These are phyloP conservation scores for Entelexis paramagnoliae DNA, from an alignment of 1,139 yeast genomes.

Conservation along the genomic window DNA sequence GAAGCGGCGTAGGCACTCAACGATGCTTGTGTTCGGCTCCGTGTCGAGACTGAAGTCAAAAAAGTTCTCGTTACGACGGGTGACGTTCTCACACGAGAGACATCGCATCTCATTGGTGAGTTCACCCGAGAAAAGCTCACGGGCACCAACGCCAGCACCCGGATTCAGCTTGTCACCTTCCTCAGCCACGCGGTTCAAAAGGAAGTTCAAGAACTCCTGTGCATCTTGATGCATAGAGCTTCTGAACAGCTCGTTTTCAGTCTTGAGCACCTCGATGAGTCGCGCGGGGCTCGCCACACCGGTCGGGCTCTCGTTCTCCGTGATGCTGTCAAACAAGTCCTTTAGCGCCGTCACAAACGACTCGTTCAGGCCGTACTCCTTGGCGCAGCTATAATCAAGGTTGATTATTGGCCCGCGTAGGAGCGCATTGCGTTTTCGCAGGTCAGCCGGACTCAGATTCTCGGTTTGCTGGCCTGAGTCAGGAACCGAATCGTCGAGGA, in stretches of 20 bases:
- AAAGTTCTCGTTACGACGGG: slow-evolving; percentile 76
- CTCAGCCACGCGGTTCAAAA: slow-evolving; percentile 75
- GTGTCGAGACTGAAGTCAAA: slow-evolving; percentile 80
- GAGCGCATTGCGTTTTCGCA: slow-evolving; percentile 69
- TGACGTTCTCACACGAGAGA: slow-evolving; percentile 76
- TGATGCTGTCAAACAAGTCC: slow-evolving; percentile 76
- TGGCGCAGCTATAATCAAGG: slow-evolving; percentile 52
- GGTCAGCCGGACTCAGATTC: slow-evolving; percentile 27
- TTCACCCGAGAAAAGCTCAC: slow-evolving; percentile 70
- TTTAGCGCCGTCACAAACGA: slow-evolving; percentile 63
- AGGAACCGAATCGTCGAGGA: neutral
- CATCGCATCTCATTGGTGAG: slow-evolving; percentile 84
- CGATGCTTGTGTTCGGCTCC: slow-evolving; percentile 63
- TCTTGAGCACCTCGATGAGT: slow-evolving; percentile 64
- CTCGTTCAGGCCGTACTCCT: slow-evolving; percentile 42
- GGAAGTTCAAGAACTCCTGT: slow-evolving; percentile 83
- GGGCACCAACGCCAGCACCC: slow-evolving; percentile 39
- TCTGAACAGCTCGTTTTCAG: slow-evolving; percentile 73
- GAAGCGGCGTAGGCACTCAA: slow-evolving; percentile 66
- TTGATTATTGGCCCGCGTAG: slow-evolving; percentile 76
- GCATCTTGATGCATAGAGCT: slow-evolving; percentile 97
- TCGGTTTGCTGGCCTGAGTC: slow-evolving; percentile 7
- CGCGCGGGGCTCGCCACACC: slow-evolving; percentile 81
- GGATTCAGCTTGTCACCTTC: slow-evolving; percentile 36
- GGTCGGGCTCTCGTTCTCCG: slow-evolving; percentile 54